These are phyloP conservation scores for Fraxinus sp. DNA, from an alignment of 305 asterid genomes.

Conservation along the genomic window DNA sequence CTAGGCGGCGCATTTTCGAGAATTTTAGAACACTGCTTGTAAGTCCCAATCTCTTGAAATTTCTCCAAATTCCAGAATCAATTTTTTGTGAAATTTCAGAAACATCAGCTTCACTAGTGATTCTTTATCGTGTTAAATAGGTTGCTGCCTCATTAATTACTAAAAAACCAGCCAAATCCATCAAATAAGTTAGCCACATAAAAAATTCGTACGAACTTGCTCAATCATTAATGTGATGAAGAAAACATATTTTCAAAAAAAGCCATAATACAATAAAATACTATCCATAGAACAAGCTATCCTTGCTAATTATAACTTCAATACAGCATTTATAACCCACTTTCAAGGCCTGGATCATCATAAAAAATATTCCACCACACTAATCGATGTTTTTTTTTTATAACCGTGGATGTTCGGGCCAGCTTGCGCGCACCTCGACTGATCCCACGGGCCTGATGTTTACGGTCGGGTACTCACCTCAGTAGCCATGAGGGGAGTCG, in stretches of 20 bases:
- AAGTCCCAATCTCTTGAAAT: neutral
- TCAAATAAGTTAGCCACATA: neutral
- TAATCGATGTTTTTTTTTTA: neutral
- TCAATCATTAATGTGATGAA: neutral
- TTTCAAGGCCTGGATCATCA: conserved; percentile 2
- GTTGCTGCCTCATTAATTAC: neutral
- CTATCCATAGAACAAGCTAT: neutral
- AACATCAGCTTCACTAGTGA: neutral
- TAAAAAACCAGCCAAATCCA: neutral
- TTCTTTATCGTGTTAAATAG: neutral
- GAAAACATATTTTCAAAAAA: neutral
- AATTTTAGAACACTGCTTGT: no score
- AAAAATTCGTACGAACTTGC: neutral
- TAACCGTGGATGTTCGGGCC: no score
- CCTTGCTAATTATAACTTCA: conserved; percentile 1
- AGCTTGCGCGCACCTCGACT: no score
- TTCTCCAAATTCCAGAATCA: neutral
- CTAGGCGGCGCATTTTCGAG: no score
- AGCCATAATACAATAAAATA: neutral
- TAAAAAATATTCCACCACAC: neutral
- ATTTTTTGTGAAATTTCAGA: conserved; percentile 1
- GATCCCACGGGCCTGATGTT: no score
- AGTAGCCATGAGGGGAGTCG: no score
- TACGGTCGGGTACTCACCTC: no score
- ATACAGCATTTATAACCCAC: neutral